A percentile compares a stretch with the other conserved stretches of the same genome.
These are phyloP conservation scores for Ambrosia artemisiifolia DNA, from an alignment of 129 eudicot genomes.

Conservation along the genomic window DNA sequence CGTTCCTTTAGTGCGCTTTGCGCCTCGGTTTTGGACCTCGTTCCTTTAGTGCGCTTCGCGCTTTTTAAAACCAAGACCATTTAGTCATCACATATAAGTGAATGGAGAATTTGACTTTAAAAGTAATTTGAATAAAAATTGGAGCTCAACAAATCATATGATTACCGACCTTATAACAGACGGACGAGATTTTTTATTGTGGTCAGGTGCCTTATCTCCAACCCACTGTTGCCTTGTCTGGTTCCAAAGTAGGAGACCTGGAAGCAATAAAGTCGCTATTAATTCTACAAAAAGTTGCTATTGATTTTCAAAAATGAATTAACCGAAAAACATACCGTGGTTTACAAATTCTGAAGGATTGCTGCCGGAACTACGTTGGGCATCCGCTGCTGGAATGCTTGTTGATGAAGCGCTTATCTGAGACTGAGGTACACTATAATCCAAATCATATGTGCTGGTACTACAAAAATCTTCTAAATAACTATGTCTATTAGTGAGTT, in stretches of 20 bases:
- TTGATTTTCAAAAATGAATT: background rate
- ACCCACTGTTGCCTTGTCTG: constrained; percentile 86
- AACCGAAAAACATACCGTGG: constrained; percentile 46
- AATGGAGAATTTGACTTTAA: no score
- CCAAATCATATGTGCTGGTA: constrained; percentile 79
- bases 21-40: no score
- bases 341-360: constrained; percentile 74
- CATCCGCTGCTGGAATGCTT: constrained; percentile 59
- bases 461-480: constrained; percentile 68
- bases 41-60: no score
- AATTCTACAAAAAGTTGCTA: background rate
- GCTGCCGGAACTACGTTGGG: constrained; percentile 40
- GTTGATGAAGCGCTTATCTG: constrained; percentile 76
- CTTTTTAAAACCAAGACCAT: no score
- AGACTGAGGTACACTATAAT: constrained; percentile 58
- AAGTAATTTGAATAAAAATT: background rate
- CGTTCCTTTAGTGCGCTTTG: no score
- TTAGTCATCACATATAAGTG: no score
- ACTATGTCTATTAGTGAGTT: constrained; percentile 39
- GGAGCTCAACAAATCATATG: background rate
- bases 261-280: constrained; percentile 1
- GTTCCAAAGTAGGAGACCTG: constrained; percentile 87
- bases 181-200: constrained; percentile 40
- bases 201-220: constrained; percentile 47
- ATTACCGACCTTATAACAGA: constrained; percentile 52